Evolutionary conservation across 805 yeast species (phyloP), one percentile per base, ranked within the genome.

Genomic region (Naumovozyma dairenensis): DNA sequence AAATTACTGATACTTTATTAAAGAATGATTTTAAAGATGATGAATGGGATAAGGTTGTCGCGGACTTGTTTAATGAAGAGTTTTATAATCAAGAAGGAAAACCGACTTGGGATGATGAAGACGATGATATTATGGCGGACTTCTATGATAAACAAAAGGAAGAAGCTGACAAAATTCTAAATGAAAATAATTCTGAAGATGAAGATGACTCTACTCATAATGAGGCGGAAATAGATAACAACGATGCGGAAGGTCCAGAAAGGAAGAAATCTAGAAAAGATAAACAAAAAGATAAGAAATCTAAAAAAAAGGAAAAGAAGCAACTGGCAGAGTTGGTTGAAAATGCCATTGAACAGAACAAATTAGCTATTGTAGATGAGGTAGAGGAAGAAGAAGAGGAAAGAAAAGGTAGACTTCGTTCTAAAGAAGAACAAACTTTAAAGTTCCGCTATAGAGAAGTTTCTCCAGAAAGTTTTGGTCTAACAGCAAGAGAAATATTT

Each of bases 381-480:
- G 74, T 80, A 6, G 80, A 75, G 42, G 70, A 69, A 39, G 79
- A 67, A 36, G 54, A 46, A 28, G 63, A 62, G 33, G 73, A 68
- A 43, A 56, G 64, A 42, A 74, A 75, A 45, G 73, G 83, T 32
- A 77, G 86, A 40, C 64, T 74, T 1, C 62, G 63, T 19, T 58
- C 65, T 6, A 57, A 58, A 28, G 67, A 57, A 4, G 66, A 65
- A 2, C 69, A 69, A 12, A 67, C 56, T 5, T 48, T 74, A 25
- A 70, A 66, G 35, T 89, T 92, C 69, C 77, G 76, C 48, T 92
- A 92, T 55, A 73, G 96, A 49, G 94, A 86, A 48, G 97, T 92
- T 4, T 86, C 95, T 1, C 96, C 98, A 6, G 97, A 92, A 50
- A 64, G 86, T 7, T 92, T 73, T 61, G 97, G 97, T 9, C 67